Evolutionary conservation across 1,284 basidiomycete genomes (phyloP).

Genomic region (Fomitopsis schrenkii): DNA sequence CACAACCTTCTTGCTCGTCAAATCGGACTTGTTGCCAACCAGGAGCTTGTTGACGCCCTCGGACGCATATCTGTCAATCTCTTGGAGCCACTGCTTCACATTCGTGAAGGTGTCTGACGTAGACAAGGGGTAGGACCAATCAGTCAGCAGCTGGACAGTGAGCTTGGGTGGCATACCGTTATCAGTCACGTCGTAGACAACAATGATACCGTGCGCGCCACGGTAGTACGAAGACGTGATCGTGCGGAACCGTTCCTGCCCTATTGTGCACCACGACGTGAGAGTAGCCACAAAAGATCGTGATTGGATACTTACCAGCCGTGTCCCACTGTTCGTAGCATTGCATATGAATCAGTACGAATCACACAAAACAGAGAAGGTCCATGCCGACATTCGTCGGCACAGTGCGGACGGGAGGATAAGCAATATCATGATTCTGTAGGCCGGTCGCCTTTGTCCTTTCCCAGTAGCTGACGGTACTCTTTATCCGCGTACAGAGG

Average conservation of each 20-base stretch:
- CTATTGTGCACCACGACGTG: conserved; percentile 32
- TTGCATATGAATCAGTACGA: neutral
- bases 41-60: conserved; percentile 99
- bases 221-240: conserved; percentile 98
- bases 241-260: conserved; percentile 96
- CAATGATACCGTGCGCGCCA: conserved; percentile 95
- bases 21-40: conserved; percentile 97
- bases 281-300: conserved; percentile 3
- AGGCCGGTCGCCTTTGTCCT: neutral
- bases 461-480: neutral
- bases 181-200: conserved; percentile 99
- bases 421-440: neutral
- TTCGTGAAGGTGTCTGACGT: conserved; percentile 89
- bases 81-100: conserved; percentile 99
- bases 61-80: conserved; percentile 98
- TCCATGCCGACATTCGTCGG: neutral
- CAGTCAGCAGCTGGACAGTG: neutral
- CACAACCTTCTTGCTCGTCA: conserved; percentile 98
- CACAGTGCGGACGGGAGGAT: neutral
- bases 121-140: neutral
- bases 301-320: conserved; percentile 53
- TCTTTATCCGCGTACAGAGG: neutral
- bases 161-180: conserved; percentile 55
- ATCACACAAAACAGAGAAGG: neutral
- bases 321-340: conserved; percentile 81